phyloP scores from a whole-genome alignment of 169 alveolate species.

The Perkinsus chesapeaki region DNA sequence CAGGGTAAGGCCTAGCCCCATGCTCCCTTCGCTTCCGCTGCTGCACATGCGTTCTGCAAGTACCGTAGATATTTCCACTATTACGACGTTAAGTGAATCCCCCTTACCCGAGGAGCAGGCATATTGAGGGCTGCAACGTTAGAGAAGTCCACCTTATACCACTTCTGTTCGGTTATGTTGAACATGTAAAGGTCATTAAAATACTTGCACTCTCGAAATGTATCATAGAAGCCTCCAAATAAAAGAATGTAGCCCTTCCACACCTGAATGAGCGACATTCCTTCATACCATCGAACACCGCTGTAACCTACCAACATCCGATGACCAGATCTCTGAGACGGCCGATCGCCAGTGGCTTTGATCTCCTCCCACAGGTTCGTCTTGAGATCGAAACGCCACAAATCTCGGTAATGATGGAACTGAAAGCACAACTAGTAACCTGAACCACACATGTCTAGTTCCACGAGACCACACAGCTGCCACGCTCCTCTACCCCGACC shows the following conservation, averaged over 20 bases:
- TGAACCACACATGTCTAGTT: too few species aligned
- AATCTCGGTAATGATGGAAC: slow-evolving; percentile 56
- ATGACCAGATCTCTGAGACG: slow-evolving; percentile 73
- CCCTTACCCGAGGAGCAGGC: not conserved
- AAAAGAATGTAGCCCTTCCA: slow-evolving; percentile 66
- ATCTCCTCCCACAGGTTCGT: slow-evolving; percentile 47
- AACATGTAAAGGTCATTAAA: slow-evolving; percentile 60
- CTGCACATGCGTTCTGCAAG: too few species aligned
- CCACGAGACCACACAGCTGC: too few species aligned
- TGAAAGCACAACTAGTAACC: slow-evolving; percentile 32
- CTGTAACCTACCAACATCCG: slow-evolving; percentile 46
- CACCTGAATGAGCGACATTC: not conserved
- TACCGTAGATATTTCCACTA: too few species aligned
- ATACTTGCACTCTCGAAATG: slow-evolving; percentile 48
- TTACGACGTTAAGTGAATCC: too few species aligned
- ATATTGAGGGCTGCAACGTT: not conserved
- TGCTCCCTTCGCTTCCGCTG: too few species aligned
- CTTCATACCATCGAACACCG: not conserved
- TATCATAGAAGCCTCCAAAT: slow-evolving; percentile 75
- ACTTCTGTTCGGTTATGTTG: slow-evolving; percentile 33
- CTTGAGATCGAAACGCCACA: slow-evolving; percentile 53
- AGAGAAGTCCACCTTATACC: slow-evolving; percentile 25
- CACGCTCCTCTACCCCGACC: too few species aligned
- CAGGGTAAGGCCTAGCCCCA: too few species aligned
- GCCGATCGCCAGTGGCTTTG: slow-evolving; percentile 57